Percentiles rank a stretch among this genome's conserved stretches.
Conservation (phyloP, 169 alveolate species). For the Eimeria falciformis region DNA sequence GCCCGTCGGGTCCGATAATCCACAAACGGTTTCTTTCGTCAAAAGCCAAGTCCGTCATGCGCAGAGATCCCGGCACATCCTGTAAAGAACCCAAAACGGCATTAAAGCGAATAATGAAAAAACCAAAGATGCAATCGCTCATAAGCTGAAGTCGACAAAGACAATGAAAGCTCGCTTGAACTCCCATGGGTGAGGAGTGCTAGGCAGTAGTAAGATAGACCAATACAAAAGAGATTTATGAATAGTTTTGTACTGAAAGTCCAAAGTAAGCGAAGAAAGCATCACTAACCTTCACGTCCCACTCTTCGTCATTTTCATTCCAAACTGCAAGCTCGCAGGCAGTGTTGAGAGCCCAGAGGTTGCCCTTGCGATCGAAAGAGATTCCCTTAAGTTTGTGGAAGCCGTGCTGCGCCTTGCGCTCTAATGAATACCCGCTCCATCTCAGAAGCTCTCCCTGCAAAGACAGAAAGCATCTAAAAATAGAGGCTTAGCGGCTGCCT, state of each 20-base stretch:
- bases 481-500: no score
- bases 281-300: constrained; percentile 72
- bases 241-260: no score
- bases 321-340: constrained; percentile 73
- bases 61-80: constrained; percentile 63
- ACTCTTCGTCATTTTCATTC: constrained; percentile 54
- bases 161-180: neutral
- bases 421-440: constrained; percentile 74
- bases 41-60: constrained; percentile 55
- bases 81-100: neutral
- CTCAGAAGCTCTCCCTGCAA: constrained; percentile 73
- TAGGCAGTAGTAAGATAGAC: no score
- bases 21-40: constrained; percentile 63
- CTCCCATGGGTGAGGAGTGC: no score
- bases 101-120: neutral
- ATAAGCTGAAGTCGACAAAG: neutral
- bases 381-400: constrained; percentile 69
- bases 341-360: constrained; percentile 74
- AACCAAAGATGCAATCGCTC: neutral
- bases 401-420: constrained; percentile 50
- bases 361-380: constrained; percentile 69
- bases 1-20: constrained; percentile 62
- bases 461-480: no score
- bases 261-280: neutral
- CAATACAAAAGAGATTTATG: no score